Percentiles rank a stretch among this genome's conserved stretches.
These are phyloP conservation scores for Penicillium simplicissimum DNA, from an alignment of 495 filamentous ascomycete species.

Conservation along the genomic window DNA sequence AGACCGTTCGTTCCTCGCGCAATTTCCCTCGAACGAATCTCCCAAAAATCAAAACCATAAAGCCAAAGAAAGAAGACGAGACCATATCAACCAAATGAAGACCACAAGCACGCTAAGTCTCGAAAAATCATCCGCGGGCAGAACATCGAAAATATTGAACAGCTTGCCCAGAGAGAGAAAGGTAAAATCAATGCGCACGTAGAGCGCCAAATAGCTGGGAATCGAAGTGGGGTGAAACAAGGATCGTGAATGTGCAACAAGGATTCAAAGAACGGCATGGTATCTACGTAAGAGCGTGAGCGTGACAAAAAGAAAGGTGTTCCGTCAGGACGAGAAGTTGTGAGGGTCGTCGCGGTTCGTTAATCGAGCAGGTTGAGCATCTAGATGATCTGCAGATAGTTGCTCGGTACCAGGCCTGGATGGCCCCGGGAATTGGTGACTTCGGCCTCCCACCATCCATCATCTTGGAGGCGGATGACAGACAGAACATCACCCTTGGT, in stretches of 20 bases:
- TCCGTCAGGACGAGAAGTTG: constrained; percentile 27
- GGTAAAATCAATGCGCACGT: constrained; percentile 12
- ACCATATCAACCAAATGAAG: constrained; percentile 10
- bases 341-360: constrained; percentile 32
- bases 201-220: constrained; percentile 15
- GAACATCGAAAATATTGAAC: constrained; percentile 9
- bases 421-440: constrained; percentile 73
- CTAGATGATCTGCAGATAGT: constrained; percentile 77
- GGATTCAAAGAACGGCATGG: constrained; percentile 20
- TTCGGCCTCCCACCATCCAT: constrained; percentile 99
- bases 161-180: constrained; percentile 1
- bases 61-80: background rate
- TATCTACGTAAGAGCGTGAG: constrained; percentile 34
- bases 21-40: constrained; percentile 27
- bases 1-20: constrained; percentile 23
- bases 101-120: constrained; percentile 13
- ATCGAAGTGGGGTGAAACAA: constrained; percentile 15
- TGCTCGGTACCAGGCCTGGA: constrained; percentile 90
- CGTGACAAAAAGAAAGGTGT: constrained; percentile 25
- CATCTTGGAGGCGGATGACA: constrained; percentile 89
- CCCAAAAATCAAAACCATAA: constrained; percentile 8
- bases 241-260: constrained; percentile 29
- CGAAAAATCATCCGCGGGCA: constrained; percentile 4
- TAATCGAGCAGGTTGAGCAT: constrained; percentile 19
- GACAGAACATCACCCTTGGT: constrained; percentile 89